Evolutionary conservation across 257 asterid genomes (phyloP), one percentile per base, ranked within the genome.

Genomic region (Fraxinus cuspidata): DNA sequence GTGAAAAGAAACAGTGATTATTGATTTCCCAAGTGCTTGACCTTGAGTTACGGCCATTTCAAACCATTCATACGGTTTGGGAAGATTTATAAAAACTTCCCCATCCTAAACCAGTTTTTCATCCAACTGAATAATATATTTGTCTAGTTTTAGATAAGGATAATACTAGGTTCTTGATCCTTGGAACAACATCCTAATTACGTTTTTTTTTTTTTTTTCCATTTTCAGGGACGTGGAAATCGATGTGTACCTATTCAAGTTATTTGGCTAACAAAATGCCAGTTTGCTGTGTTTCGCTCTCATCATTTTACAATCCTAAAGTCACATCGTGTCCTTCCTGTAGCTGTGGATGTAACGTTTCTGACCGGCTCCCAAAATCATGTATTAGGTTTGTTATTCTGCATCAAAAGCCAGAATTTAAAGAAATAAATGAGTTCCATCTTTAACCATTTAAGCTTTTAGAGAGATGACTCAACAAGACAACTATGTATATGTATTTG

Each of bases 271-370:
- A 75, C 84, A 81, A 80, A 76, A 82, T 71, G 65, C 94, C 94
- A 0, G 51, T 79, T 19, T 89, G 96, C 47, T 92, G 97, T 69
- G 94, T 86, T 67, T 92, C 97, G 19, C 86, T 92, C 75, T 90
- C 96, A 38, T 80, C 97, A 37, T 90, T 92, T 77, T 90, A 92
- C 84, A 90, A 83, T 65, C 90, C 89, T 31, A 73, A 74, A 37
- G 67, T 88, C 77, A 90, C 94, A 7, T 38, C 85, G 0, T 92
- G 97, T 79, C 88, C 91, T 35, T 64, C 81, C 8, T 92, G 97
- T 77, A 90, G 94, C 87, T 92, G 97, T 73, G 97, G 96, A 63
- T 92, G 97, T 56, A 82, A 77, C 64, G 49, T 58, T 47, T 77
- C 89, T 63, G 88, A 79, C 35, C 76, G 51, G 47, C 79, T 70